These are phyloP conservation scores for Ambrosiella cleistominuta DNA, from an alignment of 2,329 filamentous ascomycete genomes.

Conservation along the genomic window DNA sequence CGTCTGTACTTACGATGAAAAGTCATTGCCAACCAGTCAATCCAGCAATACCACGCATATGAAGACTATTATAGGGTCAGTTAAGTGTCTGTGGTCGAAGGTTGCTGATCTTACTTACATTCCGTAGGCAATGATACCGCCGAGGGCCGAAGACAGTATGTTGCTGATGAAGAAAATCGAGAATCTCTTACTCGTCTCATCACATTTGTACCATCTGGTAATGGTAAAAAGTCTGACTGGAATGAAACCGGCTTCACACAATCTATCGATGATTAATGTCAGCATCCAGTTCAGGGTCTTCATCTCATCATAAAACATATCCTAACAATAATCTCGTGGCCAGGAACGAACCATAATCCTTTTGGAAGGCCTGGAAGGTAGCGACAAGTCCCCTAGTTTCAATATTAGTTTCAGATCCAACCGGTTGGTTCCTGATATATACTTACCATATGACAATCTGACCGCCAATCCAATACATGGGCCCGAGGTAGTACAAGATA, in stretches of 20 bases:
- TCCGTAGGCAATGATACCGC: constrained; percentile 26
- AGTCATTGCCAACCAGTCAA: constrained; percentile 22
- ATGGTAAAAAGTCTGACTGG: constrained; percentile 30
- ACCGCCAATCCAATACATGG: constrained; percentile 27
- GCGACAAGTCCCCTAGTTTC: constrained; percentile 20
- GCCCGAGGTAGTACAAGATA: constrained; percentile 28
- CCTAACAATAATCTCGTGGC: constrained; percentile 22
- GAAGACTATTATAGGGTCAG: constrained; percentile 14
- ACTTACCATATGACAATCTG: constrained; percentile 26
- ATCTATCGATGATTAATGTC: not conserved
- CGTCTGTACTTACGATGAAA: constrained; percentile 16
- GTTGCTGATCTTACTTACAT: constrained; percentile 1
- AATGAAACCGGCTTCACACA: constrained; percentile 23
- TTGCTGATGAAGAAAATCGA: constrained; percentile 29
- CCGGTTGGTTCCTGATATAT: constrained; percentile 17
- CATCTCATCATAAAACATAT: constrained; percentile 12
- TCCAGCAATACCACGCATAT: constrained; percentile 19
- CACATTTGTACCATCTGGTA: constrained; percentile 29
- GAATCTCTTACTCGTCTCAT: constrained; percentile 29
- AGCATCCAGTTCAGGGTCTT: not conserved
- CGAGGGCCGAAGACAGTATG: constrained; percentile 23
- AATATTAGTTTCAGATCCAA: constrained; percentile 16
- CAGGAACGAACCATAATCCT: constrained; percentile 19
- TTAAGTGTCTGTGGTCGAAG: not conserved
- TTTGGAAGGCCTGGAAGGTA: constrained; percentile 22